These are phyloP conservation scores for Lecanicillium sp. DNA, from an alignment of 2,329 filamentous ascomycete genomes.

Conservation along the genomic window DNA sequence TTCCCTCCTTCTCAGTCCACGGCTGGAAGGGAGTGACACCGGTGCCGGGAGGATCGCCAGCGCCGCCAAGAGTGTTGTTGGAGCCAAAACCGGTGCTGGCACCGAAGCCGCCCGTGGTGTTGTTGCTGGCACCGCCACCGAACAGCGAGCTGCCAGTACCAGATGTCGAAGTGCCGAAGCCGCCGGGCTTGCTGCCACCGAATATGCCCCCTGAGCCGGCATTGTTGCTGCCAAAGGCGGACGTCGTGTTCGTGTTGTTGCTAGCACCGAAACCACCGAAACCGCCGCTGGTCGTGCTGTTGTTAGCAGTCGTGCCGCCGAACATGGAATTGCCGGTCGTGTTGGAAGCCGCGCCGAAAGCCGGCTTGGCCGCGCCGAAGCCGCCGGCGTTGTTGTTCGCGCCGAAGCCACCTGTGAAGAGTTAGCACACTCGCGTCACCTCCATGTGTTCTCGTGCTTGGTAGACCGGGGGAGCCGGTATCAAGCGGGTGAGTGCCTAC, in stretches of 20 bases:
- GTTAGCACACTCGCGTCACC: conserved; percentile 11
- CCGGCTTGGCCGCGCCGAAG: conserved; percentile 41
- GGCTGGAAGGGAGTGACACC: conserved; percentile 63
- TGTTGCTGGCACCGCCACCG: conserved; percentile 30
- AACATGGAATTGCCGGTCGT: conserved; percentile 39
- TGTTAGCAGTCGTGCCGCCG: conserved; percentile 34
- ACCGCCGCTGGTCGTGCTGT: conserved; percentile 28
- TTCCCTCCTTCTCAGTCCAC: conserved; percentile 66
- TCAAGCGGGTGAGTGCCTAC: conserved; percentile 22
- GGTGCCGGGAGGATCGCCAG: conserved; percentile 62
- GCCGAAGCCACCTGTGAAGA: conserved; percentile 31
- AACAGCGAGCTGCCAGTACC: conserved; percentile 42
- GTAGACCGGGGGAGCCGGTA: conserved; percentile 6
- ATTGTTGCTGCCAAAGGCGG: conserved; percentile 34
- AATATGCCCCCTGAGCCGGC: conserved; percentile 44
- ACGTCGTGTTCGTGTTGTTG: conserved; percentile 26
- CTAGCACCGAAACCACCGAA: conserved; percentile 37
- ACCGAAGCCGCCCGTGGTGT: conserved; percentile 31
- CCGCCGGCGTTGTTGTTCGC: conserved; percentile 20
- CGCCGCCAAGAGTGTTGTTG: conserved; percentile 37
- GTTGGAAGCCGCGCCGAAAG: conserved; percentile 43
- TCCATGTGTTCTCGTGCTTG: conserved; percentile 18
- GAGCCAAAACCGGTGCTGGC: conserved; percentile 30
- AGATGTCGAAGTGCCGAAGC: conserved; percentile 40
- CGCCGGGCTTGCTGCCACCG: conserved; percentile 41